Conservation (phyloP, 2,329 filamentous ascomycete genomes). For the Alternaria novae-zelandiae region DNA sequence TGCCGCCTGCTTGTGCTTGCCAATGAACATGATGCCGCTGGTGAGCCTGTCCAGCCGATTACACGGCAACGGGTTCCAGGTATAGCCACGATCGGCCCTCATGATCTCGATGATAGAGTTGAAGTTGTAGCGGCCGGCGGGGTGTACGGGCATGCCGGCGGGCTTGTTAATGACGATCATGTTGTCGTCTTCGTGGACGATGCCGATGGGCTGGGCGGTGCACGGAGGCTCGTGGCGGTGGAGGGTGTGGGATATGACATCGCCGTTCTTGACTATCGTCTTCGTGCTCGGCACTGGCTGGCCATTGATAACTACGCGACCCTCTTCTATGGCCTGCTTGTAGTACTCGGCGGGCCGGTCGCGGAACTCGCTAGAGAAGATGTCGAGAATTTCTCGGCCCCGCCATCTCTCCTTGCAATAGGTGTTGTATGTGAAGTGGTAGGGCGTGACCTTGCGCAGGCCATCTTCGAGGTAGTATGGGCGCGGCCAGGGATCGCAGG, state of each 20-base stretch:
- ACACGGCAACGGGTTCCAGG: slow-evolving; percentile 73
- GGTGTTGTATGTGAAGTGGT: slow-evolving; percentile 94
- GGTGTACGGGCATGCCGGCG: slow-evolving; percentile 91
- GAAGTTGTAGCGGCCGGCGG: slow-evolving; percentile 92
- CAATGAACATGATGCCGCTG: slow-evolving; percentile 97
- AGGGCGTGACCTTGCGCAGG: slow-evolving; percentile 81
- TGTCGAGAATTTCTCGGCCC: slow-evolving; percentile 78
- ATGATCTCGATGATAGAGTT: slow-evolving; percentile 96
- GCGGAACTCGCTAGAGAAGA: slow-evolving; percentile 90
- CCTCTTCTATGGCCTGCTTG: slow-evolving; percentile 75
- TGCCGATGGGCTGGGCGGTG: slow-evolving; percentile 75
- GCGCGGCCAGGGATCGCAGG: slow-evolving; percentile 61
- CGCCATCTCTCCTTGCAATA: slow-evolving; percentile 95
- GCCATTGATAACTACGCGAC: slow-evolving; percentile 81
- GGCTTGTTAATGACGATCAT: slow-evolving; percentile 98
- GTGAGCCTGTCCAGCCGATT: slow-evolving; percentile 94
- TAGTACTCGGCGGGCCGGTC: slow-evolving; percentile 90
- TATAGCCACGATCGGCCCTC: slow-evolving; percentile 70
- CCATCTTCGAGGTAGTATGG: slow-evolving; percentile 87
- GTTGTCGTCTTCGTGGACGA: slow-evolving; percentile 90
- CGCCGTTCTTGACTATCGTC: slow-evolving; percentile 82
- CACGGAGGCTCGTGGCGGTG: slow-evolving; percentile 97
- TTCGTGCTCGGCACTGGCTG: slow-evolving; percentile 68
- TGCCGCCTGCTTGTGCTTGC: slow-evolving; percentile 81
- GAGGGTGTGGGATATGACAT: slow-evolving; percentile 88